phyloP scores from a whole-genome alignment of 2,329 filamentous ascomycete species.

The Dactylellina parvicollis region DNA sequence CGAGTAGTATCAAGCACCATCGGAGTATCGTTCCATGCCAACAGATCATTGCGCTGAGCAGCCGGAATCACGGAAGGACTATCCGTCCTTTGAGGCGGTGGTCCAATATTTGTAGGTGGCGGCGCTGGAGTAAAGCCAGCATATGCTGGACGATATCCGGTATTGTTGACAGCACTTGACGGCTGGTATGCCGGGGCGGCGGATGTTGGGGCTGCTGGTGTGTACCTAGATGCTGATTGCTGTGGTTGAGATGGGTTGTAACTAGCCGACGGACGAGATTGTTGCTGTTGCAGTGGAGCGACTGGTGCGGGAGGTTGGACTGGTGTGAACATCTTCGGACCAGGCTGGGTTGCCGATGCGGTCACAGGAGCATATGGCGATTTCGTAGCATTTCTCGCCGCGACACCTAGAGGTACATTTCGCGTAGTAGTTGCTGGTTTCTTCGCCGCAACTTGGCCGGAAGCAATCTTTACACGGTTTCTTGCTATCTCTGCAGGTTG shows the following conservation, averaged over 20 bases:
- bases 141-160: conserved; percentile 59
- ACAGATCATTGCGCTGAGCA: conserved; percentile 70
- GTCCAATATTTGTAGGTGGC: conserved; percentile 58
- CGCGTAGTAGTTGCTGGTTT: conserved; percentile 58
- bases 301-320: not conserved
- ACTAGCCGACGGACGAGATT: not conserved
- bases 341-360: conserved; percentile 29
- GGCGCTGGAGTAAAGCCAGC: conserved; percentile 17
- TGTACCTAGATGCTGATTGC: conserved; percentile 55
- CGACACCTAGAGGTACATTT: conserved; percentile 45
- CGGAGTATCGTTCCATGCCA: conserved; percentile 95
- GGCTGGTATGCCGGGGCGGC: conserved; percentile 61
- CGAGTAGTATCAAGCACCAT: conserved; percentile 80
- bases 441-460: conserved; percentile 67
- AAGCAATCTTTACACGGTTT: conserved; percentile 84
- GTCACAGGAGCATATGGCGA: conserved; percentile 58
- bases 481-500: conserved; percentile 87
- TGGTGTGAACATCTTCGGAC: conserved; percentile 51
- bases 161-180: conserved; percentile 66
- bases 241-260: conserved; percentile 10
- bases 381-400: conserved; percentile 59
- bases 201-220: conserved; percentile 56
- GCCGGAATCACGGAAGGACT: conserved; percentile 72
- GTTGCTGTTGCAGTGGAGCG: conserved; percentile 13
- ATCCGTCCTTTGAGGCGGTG: conserved; percentile 75